phyloP scores from a whole-genome alignment of 2,329 filamentous ascomycete genomes.

The Fusarium proliferatum region DNA sequence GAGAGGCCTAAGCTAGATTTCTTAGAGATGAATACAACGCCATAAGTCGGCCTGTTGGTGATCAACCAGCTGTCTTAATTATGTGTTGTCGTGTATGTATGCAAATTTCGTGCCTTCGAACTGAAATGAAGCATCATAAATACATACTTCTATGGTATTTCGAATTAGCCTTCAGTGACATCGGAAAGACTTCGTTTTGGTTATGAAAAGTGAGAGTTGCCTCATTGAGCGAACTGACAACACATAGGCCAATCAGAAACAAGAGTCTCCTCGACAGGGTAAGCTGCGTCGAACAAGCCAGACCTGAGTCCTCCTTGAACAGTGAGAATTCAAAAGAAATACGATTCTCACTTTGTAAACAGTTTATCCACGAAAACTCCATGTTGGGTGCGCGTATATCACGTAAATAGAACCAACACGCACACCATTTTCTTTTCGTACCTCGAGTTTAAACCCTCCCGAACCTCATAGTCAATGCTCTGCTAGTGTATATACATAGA shows the following conservation, averaged over 20 bases:
- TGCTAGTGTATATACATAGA: not conserved
- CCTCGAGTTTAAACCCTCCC: too few species aligned
- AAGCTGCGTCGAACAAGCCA: not conserved
- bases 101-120: not conserved
- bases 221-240: conserved; percentile 20
- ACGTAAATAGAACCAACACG: not conserved
- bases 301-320: not conserved
- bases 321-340: too few species aligned
- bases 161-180: not conserved
- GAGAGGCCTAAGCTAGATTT: conserved; percentile 1
- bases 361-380: too few species aligned
- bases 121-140: not conserved
- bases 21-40: conserved; percentile 17
- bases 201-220: conserved; percentile 6
- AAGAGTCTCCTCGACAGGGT: not conserved
- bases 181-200: not conserved
- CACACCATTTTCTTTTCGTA: not conserved
- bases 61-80: not conserved
- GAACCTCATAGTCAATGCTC: not conserved
- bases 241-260: conserved; percentile 24
- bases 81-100: not conserved
- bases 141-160: not conserved
- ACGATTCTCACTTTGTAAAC: not conserved
- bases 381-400: too few species aligned
- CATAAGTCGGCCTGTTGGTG: not conserved